Evolutionary conservation across 2,329 filamentous ascomycete genomes (phyloP).

Genomic region (Diaporthe citrichinensis): DNA sequence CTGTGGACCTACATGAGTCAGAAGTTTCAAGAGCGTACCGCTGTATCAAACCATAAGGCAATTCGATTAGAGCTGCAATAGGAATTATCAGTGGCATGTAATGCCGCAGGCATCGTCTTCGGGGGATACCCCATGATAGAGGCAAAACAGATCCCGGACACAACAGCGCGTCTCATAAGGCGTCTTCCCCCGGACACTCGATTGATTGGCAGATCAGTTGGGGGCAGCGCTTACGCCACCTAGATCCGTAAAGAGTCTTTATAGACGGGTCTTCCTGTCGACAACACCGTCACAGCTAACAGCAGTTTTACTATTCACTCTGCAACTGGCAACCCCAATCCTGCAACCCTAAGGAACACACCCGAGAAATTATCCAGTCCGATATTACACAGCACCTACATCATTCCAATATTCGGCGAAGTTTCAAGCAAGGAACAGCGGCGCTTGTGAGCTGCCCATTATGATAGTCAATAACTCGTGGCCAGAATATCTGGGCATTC

Average conservation of each 20-base stretch:
- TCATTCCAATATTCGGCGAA: too few species aligned
- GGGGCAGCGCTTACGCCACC: background rate
- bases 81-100: background rate
- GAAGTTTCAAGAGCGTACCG: background rate
- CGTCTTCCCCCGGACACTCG: background rate
- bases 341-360: too few species aligned
- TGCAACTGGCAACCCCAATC: too few species aligned
- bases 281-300: too few species aligned
- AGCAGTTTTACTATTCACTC: too few species aligned
- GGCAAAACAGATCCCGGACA: background rate
- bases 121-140: background rate
- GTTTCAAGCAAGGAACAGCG: too few species aligned
- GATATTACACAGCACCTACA: too few species aligned
- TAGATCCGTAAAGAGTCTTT: background rate
- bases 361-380: too few species aligned
- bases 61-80: background rate
- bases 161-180: background rate
- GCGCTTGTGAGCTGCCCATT: background rate
- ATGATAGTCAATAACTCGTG: conserved; percentile 2
- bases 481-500: background rate
- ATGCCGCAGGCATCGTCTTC: conserved; percentile 2
- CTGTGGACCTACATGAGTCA: background rate
- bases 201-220: background rate
- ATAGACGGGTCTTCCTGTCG: too few species aligned
- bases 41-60: background rate